phyloP scores from a whole-genome alignment of 78 protist genomes.

The Mastigamoeba balamuthi region DNA sequence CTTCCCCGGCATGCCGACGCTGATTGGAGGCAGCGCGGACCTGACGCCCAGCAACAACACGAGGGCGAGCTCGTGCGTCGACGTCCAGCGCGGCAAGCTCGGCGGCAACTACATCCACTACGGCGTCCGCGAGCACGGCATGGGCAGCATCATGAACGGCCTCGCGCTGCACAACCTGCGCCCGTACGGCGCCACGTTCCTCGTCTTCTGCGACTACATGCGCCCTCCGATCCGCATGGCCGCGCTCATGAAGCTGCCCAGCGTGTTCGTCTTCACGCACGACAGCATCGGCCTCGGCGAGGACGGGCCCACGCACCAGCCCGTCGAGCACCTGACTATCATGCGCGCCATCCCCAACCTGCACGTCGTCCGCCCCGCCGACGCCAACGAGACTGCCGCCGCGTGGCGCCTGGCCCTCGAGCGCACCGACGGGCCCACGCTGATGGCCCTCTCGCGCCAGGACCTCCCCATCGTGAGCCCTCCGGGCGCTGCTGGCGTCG shows the following conservation, averaged over 20 bases:
- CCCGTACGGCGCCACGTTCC: slow-evolving; percentile 97
- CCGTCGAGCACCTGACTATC: slow-evolving; percentile 81
- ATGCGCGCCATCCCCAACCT: slow-evolving; percentile 92
- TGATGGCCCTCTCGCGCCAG: slow-evolving; percentile 85
- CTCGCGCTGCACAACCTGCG: slow-evolving; percentile 66
- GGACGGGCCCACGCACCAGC: slow-evolving; percentile 99
- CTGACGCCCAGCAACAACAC: slow-evolving; percentile 73
- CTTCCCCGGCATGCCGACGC: slow-evolving; percentile 48
- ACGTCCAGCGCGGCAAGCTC: not conserved
- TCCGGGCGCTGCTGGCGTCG: slow-evolving; percentile 27
- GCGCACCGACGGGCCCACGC: slow-evolving; percentile 71
- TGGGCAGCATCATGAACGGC: slow-evolving; percentile 98
- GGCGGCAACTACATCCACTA: slow-evolving; percentile 86
- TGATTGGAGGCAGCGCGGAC: slow-evolving; percentile 96
- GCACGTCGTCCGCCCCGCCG: slow-evolving; percentile 91
- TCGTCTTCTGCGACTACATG: slow-evolving; percentile 73
- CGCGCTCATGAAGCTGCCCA: slow-evolving; percentile 77
- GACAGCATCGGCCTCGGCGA: slow-evolving; percentile 99
- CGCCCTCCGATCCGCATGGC: slow-evolving; percentile 83
- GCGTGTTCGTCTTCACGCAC: slow-evolving; percentile 95
- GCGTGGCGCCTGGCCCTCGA: slow-evolving; percentile 81
- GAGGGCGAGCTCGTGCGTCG: slow-evolving; percentile 28
- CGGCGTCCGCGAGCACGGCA: slow-evolving; percentile 99
- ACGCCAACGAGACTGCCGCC: slow-evolving; percentile 92
- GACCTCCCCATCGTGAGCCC: slow-evolving; percentile 50